Conservation (phyloP, 2,329 filamentous ascomycete species). For the Ramularia collo-cygni region DNA sequence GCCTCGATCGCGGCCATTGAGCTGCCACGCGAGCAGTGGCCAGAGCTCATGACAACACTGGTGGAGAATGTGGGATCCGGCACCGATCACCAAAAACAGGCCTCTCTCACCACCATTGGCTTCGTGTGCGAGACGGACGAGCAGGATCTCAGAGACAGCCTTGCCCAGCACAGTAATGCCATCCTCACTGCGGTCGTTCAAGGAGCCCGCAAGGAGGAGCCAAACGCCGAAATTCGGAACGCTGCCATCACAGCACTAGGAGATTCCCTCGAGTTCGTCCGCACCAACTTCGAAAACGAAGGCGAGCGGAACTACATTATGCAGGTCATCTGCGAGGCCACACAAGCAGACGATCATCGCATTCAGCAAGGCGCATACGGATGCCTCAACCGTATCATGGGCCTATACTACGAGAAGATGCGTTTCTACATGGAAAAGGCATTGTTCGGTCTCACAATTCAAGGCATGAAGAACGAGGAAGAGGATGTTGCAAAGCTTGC, state of each 20-base stretch:
- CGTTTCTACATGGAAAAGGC: slow-evolving; percentile 99
- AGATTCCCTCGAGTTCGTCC: slow-evolving; percentile 94
- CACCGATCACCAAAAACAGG: slow-evolving; percentile 81
- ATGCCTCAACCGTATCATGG: slow-evolving; percentile 98
- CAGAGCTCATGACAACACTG: slow-evolving; percentile 77
- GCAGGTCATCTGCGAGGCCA: slow-evolving; percentile 99
- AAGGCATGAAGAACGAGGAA: slow-evolving; percentile 97
- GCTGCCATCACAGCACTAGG: slow-evolving; percentile 90
- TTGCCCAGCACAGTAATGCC: slow-evolving; percentile 86
- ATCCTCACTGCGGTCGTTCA: slow-evolving; percentile 97
- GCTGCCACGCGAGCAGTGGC: slow-evolving; percentile 87
- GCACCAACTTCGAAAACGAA: slow-evolving; percentile 98
- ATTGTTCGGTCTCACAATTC: slow-evolving; percentile 90
- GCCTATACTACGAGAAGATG: slow-evolving; percentile 98
- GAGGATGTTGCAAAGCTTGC: slow-evolving; percentile 97
- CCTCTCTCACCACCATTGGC: slow-evolving; percentile 91
- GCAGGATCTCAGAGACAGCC: slow-evolving; percentile 69
- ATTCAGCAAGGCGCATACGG: slow-evolving; percentile 96
- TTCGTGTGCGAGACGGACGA: slow-evolving; percentile 98
- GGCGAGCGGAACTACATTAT: slow-evolving; percentile 99
- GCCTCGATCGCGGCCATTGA: slow-evolving; percentile 92
- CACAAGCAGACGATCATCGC: slow-evolving; percentile 80
- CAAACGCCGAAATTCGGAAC: slow-evolving; percentile 81
- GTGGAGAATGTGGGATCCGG: slow-evolving; percentile 91
- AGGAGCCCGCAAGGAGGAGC: slow-evolving; percentile 92